phyloP scores from a whole-genome alignment of 2,329 filamentous ascomycete genomes.

The Xylariaceae sp. region DNA sequence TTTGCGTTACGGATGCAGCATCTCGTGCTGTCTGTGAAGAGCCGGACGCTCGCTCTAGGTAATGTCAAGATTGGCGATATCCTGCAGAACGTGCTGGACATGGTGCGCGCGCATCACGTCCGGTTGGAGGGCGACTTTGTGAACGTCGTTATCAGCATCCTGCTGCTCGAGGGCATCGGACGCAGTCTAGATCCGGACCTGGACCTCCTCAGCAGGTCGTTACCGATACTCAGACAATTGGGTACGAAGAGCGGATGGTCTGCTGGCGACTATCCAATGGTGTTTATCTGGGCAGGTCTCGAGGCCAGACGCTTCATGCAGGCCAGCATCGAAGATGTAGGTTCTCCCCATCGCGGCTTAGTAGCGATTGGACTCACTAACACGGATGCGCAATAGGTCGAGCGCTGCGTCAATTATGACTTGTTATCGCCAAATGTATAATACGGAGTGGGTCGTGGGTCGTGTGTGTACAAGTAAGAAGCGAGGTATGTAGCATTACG shows the following conservation, averaged over 20 bases:
- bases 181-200: slow-evolving; percentile 78
- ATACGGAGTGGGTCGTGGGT: slow-evolving; percentile 6
- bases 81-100: slow-evolving; percentile 78
- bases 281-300: slow-evolving; percentile 85
- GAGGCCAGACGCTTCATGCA: slow-evolving; percentile 87
- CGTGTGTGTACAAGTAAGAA: slow-evolving; percentile 4
- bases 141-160: slow-evolving; percentile 92
- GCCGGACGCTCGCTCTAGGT: slow-evolving; percentile 80
- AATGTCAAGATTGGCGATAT: slow-evolving; percentile 97
- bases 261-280: slow-evolving; percentile 73
- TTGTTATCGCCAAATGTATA: slow-evolving; percentile 81
- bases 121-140: slow-evolving; percentile 95
- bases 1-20: slow-evolving; percentile 98
- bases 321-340: slow-evolving; percentile 80
- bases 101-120: slow-evolving; percentile 91
- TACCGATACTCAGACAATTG: slow-evolving; percentile 85
- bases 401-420: slow-evolving; percentile 87
- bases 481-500: slow-evolving; percentile 18
- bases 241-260: slow-evolving; percentile 69
- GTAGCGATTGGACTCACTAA: background rate
- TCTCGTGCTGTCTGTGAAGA: slow-evolving; percentile 85
- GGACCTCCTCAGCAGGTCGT: slow-evolving; percentile 77
- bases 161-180: slow-evolving; percentile 91
- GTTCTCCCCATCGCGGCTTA: slow-evolving; percentile 30
- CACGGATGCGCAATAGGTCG: slow-evolving; percentile 49